These are phyloP conservation scores for Lagenaria siceraria DNA, from an alignment of 306 rosid species.

Conservation along the genomic window DNA sequence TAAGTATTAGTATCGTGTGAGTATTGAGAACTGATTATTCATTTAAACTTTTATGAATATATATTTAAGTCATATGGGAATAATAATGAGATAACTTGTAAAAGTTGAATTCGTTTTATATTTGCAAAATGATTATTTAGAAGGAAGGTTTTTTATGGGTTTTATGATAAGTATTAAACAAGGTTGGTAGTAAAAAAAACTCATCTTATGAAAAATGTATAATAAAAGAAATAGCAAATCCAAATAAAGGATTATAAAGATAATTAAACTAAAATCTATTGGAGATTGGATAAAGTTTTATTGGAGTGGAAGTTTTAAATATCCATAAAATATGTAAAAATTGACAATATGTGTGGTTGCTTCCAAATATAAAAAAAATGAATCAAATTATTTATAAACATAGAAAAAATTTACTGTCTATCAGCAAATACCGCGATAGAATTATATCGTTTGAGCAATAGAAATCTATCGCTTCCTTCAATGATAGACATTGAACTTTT, in stretches of 20 bases:
- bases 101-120: background rate
- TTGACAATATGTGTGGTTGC: too few relatives aligned
- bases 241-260: background rate
- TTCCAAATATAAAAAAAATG: too few relatives aligned
- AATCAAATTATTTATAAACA: too few relatives aligned
- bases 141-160: background rate
- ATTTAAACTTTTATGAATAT: background rate
- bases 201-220: background rate
- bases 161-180: background rate
- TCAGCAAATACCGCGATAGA: too few relatives aligned
- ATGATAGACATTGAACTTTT: too few relatives aligned
- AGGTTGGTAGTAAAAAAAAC: background rate
- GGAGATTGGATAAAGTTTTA: background rate
- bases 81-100: background rate
- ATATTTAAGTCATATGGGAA: background rate
- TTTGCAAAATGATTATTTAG: background rate
- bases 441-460: too few relatives aligned
- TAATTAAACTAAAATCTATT: background rate
- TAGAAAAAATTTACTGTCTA: too few relatives aligned
- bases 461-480: too few relatives aligned
- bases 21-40: background rate
- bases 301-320: background rate
- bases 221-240: background rate
- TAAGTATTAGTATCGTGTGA: background rate
- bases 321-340: too few relatives aligned